Base-by-base conservation (phyloP, 768 basidiomycete genomes). In the Saitozyma podzolica region DNA sequence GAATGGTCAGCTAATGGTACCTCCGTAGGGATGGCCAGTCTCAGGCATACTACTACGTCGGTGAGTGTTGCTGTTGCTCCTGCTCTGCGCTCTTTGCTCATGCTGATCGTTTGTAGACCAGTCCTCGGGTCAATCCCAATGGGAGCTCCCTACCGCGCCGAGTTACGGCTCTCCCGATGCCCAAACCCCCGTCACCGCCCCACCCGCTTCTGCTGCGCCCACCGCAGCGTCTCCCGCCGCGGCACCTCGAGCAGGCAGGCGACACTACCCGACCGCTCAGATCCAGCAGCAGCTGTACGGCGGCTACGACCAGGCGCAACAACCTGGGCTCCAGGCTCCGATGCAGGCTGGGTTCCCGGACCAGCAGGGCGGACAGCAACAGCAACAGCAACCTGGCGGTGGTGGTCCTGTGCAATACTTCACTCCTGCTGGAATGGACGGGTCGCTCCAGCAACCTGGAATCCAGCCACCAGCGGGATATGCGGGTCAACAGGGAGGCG, bases 231-330 rank as follows among this genome's bases (percentile, higher is more conserved):
- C 84, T 7, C 76, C 80, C 39, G 52, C 70, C 13, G 61, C 71
- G 10, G 61, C 68, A 20, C 83, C 84, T 66, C 59, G 82, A 57
- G 89, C 91, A 80, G 88, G 91, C 69, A 51, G 79, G 50, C 88
- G 94, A 50, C 92, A 95, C 79, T 97, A 97, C 78, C 94, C 94
- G 54, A 87, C 91, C 4, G 93, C 91, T 10, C 93, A 96, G 80
- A 92, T 79, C 13, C 50, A 73, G 54, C 81, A 83, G 50, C 82
- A 81, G n/a, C 82, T 13, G 10, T 56, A 64, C 50, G 45, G 45
- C 45, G 45, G 45, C n/a, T 47, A 47, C n/a, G 45, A n/a, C 50
- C 53, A 55, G 17, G 42, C 40, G n/a, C 53, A 61, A 45, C 41
- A 45, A 37, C 54, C 54, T 10, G 14, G 39, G 50, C 50, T 52